phyloP scores from a whole-genome alignment of 768 basidiomycete species.

The Botryobasidium botryosum region DNA sequence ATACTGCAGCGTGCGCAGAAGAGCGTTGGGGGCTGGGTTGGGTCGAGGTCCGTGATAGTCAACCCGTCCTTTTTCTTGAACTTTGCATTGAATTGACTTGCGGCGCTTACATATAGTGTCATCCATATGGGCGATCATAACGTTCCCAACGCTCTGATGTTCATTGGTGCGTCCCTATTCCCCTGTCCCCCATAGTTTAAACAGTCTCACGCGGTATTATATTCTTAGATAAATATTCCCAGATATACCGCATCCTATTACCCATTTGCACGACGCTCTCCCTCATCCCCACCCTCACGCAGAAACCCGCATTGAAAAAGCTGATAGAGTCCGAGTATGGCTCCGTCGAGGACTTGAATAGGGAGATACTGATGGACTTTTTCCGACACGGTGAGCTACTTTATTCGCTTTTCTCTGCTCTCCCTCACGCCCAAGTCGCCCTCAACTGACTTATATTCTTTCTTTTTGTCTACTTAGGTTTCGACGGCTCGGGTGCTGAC shows the following conservation, averaged over 20 bases:
- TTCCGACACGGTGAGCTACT: slow-evolving; percentile 45
- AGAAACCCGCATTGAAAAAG: slow-evolving; percentile 51
- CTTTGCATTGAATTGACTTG: background rate
- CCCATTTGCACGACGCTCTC: slow-evolving; percentile 71
- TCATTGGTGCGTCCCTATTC: slow-evolving; percentile 37
- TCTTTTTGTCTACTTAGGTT: slow-evolving; percentile 16
- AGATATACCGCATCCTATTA: slow-evolving; percentile 77
- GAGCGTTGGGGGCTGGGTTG: slow-evolving; percentile 70
- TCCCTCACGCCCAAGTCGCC: background rate
- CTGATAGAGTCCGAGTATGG: slow-evolving; percentile 78
- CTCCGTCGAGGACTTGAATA: slow-evolving; percentile 45
- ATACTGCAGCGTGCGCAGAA: slow-evolving; percentile 72
- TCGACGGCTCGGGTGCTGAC: slow-evolving; percentile 82
- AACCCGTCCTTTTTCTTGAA: background rate
- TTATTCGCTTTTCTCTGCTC: background rate
- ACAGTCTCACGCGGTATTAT: background rate
- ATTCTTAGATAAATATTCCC: slow-evolving; percentile 61
- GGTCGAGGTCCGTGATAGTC: slow-evolving; percentile 31
- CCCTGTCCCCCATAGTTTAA: background rate
- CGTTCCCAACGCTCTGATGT: slow-evolving; percentile 70
- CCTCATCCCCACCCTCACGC: slow-evolving; percentile 47
- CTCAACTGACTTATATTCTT: background rate
- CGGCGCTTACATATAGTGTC: slow-evolving; percentile 21
- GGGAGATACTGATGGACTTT: slow-evolving; percentile 67
- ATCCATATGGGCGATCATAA: slow-evolving; percentile 66